Percentiles rank a stretch among this genome's conserved stretches.
Conservation (phyloP, 208 protist species). For the Lotmaria passim region DNA sequence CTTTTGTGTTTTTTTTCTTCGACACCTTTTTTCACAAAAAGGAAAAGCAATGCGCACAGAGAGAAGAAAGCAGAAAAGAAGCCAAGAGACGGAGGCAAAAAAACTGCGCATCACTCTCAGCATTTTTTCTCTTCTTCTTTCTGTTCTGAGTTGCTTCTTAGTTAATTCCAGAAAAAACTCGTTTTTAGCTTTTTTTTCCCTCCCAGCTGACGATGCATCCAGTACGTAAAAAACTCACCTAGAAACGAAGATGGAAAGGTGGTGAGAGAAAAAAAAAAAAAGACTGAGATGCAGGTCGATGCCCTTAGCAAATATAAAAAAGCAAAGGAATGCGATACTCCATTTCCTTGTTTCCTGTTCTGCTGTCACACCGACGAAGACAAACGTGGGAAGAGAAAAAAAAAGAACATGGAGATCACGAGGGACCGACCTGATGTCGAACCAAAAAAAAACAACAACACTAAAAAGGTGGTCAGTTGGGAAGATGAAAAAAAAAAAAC, state of each 20-base stretch:
- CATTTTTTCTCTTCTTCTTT: neutral
- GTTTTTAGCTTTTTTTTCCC: neutral
- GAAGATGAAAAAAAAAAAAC: neutral
- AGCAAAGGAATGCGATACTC: neutral
- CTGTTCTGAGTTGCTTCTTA: constrained; percentile 9
- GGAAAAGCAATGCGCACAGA: neutral
- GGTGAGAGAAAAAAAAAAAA: constrained; percentile 30
- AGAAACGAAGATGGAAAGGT: neutral
- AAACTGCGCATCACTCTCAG: neutral
- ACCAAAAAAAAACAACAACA: no score
- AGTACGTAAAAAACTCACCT: constrained; percentile 14
- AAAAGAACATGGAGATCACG: neutral
- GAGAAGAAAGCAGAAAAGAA: constrained; percentile 7
- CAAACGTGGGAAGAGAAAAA: neutral
- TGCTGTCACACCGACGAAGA: neutral
- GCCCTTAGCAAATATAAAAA: neutral
- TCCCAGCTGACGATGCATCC: neutral
- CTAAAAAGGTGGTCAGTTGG: no score
- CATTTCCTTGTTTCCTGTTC: neutral
- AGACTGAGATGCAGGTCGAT: neutral
- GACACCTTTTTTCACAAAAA: neutral
- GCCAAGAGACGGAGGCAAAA: no score
- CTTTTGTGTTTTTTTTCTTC: neutral
- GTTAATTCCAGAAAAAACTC: neutral
- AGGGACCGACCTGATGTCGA: no score